Conservation (phyloP, 805 yeast genomes). For the Teunomyces aglyptinius region DNA sequence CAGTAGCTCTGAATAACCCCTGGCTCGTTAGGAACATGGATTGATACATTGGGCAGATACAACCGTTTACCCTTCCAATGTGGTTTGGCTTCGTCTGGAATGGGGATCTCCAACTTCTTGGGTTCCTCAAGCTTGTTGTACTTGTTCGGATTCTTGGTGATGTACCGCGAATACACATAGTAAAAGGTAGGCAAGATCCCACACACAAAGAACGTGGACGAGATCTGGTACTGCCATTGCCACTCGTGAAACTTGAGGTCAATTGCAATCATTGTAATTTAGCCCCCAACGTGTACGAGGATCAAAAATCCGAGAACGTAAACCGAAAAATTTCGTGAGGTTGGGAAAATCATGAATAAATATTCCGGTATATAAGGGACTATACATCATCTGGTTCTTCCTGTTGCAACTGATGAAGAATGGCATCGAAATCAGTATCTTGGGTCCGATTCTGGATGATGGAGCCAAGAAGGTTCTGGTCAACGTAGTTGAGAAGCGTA, state of each 20-base stretch:
- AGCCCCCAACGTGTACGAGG: neutral
- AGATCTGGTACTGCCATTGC: slow-evolving; percentile 46
- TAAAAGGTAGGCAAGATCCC: slow-evolving; percentile 37
- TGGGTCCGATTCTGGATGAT: slow-evolving; percentile 34
- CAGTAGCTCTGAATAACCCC: slow-evolving; percentile 77
- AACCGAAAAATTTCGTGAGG: neutral
- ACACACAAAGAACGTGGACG: slow-evolving; percentile 41
- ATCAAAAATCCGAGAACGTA: no score
- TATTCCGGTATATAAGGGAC: neutral
- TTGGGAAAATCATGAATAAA: neutral
- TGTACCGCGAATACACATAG: slow-evolving; percentile 34
- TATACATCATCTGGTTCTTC: slow-evolving; percentile 10
- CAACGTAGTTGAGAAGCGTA: slow-evolving; percentile 42
- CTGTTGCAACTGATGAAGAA: slow-evolving; percentile 21
- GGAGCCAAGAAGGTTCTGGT: slow-evolving; percentile 45
- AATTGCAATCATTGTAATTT: slow-evolving; percentile 36
- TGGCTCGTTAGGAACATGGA: slow-evolving; percentile 62
- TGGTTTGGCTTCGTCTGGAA: slow-evolving; percentile 77
- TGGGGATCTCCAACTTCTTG: slow-evolving; percentile 49
- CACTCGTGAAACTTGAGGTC: slow-evolving; percentile 39
- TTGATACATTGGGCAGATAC: slow-evolving; percentile 53
- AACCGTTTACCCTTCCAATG: slow-evolving; percentile 91
- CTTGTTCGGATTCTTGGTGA: slow-evolving; percentile 37
- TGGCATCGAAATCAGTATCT: slow-evolving; percentile 19
- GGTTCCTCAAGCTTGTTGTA: slow-evolving; percentile 45